Evolutionary conservation across 345 rosid genomes (phyloP).

Genomic region (Hibiscus mutabilis): DNA sequence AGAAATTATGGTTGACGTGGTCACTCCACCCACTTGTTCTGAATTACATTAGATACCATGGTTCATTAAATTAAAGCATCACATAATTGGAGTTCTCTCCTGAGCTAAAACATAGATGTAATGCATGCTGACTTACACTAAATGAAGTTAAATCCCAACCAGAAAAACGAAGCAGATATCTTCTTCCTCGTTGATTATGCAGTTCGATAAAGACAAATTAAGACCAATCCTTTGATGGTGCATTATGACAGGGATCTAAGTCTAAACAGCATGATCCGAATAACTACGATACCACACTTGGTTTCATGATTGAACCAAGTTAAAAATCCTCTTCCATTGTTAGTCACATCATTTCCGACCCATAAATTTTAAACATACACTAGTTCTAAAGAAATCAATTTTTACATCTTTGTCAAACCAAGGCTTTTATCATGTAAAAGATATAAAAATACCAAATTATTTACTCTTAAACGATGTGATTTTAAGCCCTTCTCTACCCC

Average conservation of each 20-base stretch:
- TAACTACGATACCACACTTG: background rate
- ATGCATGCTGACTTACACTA: background rate
- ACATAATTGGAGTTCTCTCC: background rate
- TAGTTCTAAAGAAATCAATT: background rate
- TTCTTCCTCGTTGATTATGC: background rate
- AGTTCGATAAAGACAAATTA: background rate
- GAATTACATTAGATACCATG: background rate
- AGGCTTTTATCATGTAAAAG: background rate
- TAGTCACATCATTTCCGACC: background rate
- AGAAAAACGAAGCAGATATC: background rate
- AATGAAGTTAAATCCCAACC: background rate
- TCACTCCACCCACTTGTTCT: background rate
- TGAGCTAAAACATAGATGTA: background rate
- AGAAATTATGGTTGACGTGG: background rate
- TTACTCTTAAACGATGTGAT: background rate
- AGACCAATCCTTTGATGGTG: background rate
- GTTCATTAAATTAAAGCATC: background rate
- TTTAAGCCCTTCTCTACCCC: background rate
- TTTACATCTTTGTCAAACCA: background rate
- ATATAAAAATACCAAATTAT: background rate
- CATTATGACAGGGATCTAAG: background rate
- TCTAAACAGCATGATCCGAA: background rate
- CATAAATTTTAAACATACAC: background rate
- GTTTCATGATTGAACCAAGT: background rate
- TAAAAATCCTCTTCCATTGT: background rate